Percentiles rank a stretch among this genome's conserved stretches.
phyloP scores from a whole-genome alignment of 176 grass and related monocot genomes.

The Secale cereale region DNA sequence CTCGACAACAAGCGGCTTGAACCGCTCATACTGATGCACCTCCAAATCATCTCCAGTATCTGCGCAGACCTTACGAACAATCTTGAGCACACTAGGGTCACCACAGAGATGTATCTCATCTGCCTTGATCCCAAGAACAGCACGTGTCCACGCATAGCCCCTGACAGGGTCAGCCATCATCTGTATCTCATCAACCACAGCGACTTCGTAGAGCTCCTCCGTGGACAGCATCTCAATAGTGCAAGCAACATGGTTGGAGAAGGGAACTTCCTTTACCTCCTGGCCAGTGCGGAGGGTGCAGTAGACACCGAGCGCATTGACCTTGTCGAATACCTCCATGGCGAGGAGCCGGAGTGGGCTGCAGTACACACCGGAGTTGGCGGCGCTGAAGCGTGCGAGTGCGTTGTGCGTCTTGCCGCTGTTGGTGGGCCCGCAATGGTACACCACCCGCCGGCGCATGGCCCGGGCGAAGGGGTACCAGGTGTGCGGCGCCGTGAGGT shows the following conservation, averaged over 20 bases:
- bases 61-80: conserved; percentile 64
- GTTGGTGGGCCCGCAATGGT: conserved; percentile 95
- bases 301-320: conserved; percentile 79
- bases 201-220: conserved; percentile 79
- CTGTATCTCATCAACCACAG: conserved; percentile 92
- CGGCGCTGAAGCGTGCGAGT: conserved; percentile 60
- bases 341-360: conserved; percentile 93
- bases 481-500: conserved; percentile 75
- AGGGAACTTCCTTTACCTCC: conserved; percentile 78
- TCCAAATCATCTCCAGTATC: conserved; percentile 80
- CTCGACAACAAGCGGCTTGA: conserved; percentile 92
- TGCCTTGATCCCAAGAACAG: conserved; percentile 83
- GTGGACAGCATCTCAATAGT: conserved; percentile 87
- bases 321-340: conserved; percentile 97
- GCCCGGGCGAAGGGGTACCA: conserved; percentile 97
- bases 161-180: conserved; percentile 79
- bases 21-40: conserved; percentile 71
- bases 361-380: conserved; percentile 74
- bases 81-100: conserved; percentile 81
- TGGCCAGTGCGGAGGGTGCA: conserved; percentile 90
- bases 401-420: conserved; percentile 97
- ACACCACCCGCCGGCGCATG: conserved; percentile 76
- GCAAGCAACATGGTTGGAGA: conserved; percentile 73
- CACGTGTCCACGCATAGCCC: conserved; percentile 86
- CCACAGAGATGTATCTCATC: conserved; percentile 97